Percentiles rank a stretch among this genome's conserved stretches.
phyloP scores from a whole-genome alignment of 1,284 basidiomycete species.

The Melampsora americana region DNA sequence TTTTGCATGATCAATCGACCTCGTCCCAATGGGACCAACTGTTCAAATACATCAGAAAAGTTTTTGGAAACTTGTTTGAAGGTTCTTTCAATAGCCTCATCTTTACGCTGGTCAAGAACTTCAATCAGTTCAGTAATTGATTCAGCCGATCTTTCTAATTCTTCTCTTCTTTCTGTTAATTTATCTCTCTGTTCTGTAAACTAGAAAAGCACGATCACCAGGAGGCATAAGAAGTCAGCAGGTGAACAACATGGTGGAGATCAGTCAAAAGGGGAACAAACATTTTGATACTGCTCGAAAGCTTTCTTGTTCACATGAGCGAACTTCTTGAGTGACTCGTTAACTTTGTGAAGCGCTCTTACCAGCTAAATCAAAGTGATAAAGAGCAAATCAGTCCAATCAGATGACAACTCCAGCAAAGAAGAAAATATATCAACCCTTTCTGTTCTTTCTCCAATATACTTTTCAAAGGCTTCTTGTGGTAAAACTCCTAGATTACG shows the following conservation, averaged over 20 bases:
- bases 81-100: slow-evolving; percentile 95
- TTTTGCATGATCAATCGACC: slow-evolving; percentile 89
- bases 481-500: slow-evolving; percentile 93
- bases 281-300: slow-evolving; percentile 65
- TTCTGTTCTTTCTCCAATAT: slow-evolving; percentile 71
- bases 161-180: slow-evolving; percentile 76
- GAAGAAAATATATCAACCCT: slow-evolving; percentile 61
- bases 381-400: not conserved
- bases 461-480: slow-evolving; percentile 95
- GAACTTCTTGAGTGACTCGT: slow-evolving; percentile 90
- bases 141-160: slow-evolving; percentile 79
- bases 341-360: slow-evolving; percentile 82
- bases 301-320: slow-evolving; percentile 99
- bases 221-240: not conserved
- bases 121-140: slow-evolving; percentile 94
- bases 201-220: slow-evolving; percentile 39
- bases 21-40: slow-evolving; percentile 88
- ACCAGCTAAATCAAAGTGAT: slow-evolving; percentile 64
- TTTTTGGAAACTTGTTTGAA: slow-evolving; percentile 97
- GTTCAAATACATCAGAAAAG: slow-evolving; percentile 95
- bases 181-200: slow-evolving; percentile 97
- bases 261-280: slow-evolving; percentile 44
- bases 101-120: slow-evolving; percentile 91
- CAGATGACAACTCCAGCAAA: not conserved
- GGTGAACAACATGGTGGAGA: not conserved